These are phyloP conservation scores for Paracorniculantispora psalliotae DNA, from an alignment of 2,329 filamentous ascomycete genomes.

Conservation along the genomic window DNA sequence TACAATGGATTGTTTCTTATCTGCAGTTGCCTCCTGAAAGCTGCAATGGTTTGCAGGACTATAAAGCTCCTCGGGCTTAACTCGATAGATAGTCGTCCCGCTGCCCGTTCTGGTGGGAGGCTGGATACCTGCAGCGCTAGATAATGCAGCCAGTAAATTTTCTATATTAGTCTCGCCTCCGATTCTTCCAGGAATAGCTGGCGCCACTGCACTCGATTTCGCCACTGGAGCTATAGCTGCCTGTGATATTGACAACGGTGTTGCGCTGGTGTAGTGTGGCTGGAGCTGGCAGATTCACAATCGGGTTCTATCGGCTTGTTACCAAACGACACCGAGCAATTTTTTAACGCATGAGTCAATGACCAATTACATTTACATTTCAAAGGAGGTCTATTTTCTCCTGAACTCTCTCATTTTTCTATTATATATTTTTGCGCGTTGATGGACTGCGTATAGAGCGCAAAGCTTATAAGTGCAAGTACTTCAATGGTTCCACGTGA, in stretches of 20 bases:
- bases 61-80: too few species aligned
- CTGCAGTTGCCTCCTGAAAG: too few species aligned
- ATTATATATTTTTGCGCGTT: not conserved
- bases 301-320: slow-evolving; percentile 9
- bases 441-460: not conserved
- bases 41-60: too few species aligned
- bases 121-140: slow-evolving; percentile 1
- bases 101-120: not conserved
- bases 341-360: not conserved
- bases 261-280: not conserved
- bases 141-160: not conserved
- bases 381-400: not conserved
- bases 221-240: slow-evolving; percentile 1
- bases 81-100: not conserved
- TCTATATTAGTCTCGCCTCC: not conserved
- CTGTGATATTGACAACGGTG: not conserved
- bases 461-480: not conserved
- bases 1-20: too few species aligned
- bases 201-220: slow-evolving; percentile 1
- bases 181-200: slow-evolving; percentile 1
- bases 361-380: not conserved
- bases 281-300: not conserved
- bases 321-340: not conserved
- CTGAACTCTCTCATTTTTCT: not conserved
- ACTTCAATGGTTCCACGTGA: not conserved